phyloP scores from a whole-genome alignment of 2,329 filamentous ascomycete species.

The Penicillium italicum region DNA sequence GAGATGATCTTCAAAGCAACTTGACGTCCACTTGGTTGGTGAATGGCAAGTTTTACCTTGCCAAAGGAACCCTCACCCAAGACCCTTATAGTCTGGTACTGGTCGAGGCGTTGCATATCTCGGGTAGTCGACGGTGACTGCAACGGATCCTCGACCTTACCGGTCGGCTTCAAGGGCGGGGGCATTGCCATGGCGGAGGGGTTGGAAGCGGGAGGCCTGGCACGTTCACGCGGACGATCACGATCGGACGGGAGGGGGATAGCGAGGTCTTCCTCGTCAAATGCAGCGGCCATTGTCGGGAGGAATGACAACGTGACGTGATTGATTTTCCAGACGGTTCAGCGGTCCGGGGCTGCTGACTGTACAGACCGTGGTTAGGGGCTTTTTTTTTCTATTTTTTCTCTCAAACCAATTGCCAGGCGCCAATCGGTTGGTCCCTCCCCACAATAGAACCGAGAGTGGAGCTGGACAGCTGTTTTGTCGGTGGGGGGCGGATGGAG shows the following conservation, averaged over 20 bases:
- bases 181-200: slow-evolving; percentile 40
- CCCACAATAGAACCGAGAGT: slow-evolving; percentile 26
- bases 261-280: slow-evolving; percentile 79
- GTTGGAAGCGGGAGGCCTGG: slow-evolving; percentile 24
- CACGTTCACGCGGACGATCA: slow-evolving; percentile 28
- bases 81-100: slow-evolving; percentile 86
- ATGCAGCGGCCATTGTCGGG: slow-evolving; percentile 44
- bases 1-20: slow-evolving; percentile 98
- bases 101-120: slow-evolving; percentile 79
- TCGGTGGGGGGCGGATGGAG: not conserved
- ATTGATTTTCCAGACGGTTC: slow-evolving; percentile 30
- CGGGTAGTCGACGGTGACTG: slow-evolving; percentile 48
- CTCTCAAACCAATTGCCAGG: slow-evolving; percentile 3
- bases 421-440: slow-evolving; percentile 23
- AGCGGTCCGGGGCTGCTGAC: slow-evolving; percentile 19
- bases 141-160: slow-evolving; percentile 27
- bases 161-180: slow-evolving; percentile 32
- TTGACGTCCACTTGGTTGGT: slow-evolving; percentile 87
- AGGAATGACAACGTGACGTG: slow-evolving; percentile 36
- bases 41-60: slow-evolving; percentile 95
- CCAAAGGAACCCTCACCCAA: slow-evolving; percentile 96
- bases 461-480: slow-evolving; percentile 19
- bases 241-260: slow-evolving; percentile 57
- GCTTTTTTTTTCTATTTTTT: slow-evolving; percentile 11
- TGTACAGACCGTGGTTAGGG: slow-evolving; percentile 17